These are phyloP conservation scores for Claviceps sorghi DNA, from an alignment of 2,329 filamentous ascomycete genomes.

Conservation along the genomic window DNA sequence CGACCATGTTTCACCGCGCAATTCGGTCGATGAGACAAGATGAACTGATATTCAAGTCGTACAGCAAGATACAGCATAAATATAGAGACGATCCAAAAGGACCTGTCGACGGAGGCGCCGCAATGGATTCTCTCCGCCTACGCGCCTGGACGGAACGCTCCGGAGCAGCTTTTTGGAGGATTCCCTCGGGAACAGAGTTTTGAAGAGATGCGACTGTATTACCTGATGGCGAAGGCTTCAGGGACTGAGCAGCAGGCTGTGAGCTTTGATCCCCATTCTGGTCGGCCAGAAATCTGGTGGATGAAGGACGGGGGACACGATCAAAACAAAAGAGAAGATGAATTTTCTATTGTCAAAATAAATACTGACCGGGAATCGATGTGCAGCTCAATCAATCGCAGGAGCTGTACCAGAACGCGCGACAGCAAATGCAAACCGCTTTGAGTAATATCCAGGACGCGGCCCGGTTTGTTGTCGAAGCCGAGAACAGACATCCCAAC, in stretches of 20 bases:
- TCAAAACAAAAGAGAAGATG: no score
- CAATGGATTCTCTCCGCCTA: slow-evolving; percentile 81
- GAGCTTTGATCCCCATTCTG: slow-evolving; percentile 10
- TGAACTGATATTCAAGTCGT: slow-evolving; percentile 1
- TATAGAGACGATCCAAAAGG: slow-evolving; percentile 45
- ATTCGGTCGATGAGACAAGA: neutral
- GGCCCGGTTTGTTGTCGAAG: slow-evolving; percentile 51
- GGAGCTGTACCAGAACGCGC: slow-evolving; percentile 46
- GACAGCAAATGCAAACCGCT: slow-evolving; percentile 58
- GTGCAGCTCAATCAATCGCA: slow-evolving; percentile 45
- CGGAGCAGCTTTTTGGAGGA: slow-evolving; percentile 73
- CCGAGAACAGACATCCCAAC: slow-evolving; percentile 60
- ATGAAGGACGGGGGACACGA: neutral
- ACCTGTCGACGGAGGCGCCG: slow-evolving; percentile 58
- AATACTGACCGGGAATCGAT: neutral
- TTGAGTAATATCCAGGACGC: slow-evolving; percentile 58
- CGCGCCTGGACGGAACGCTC: slow-evolving; percentile 60
- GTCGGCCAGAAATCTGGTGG: neutral
- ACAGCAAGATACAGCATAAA: slow-evolving; percentile 35
- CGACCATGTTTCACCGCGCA: neutral
- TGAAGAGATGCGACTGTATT: slow-evolving; percentile 73
- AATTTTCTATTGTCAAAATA: no score
- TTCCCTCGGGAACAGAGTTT: slow-evolving; percentile 67
- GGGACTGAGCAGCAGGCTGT: slow-evolving; percentile 45
- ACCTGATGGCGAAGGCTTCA: slow-evolving; percentile 41